Conservation (phyloP, 345 rosid genomes). For the Euclidium syriacum region DNA sequence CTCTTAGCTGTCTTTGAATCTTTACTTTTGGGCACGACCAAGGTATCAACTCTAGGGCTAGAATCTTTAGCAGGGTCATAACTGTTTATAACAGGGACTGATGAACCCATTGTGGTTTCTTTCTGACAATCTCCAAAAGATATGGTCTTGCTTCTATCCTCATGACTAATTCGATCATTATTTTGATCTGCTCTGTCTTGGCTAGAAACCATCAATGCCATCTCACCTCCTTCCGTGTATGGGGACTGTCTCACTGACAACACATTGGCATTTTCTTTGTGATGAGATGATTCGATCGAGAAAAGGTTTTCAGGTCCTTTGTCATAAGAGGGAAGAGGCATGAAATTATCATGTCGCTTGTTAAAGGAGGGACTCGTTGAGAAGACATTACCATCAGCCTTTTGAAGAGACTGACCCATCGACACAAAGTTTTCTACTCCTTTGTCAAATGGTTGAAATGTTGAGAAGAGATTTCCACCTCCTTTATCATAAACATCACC, state of each 20-base stretch:
- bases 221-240: conserved; percentile 1
- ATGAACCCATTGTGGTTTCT: conserved; percentile 32
- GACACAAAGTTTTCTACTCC: conserved; percentile 34
- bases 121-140: conserved; percentile 53
- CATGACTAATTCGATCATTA: not conserved
- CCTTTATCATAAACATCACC: conserved; percentile 38
- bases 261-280: conserved; percentile 1
- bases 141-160: conserved; percentile 33
- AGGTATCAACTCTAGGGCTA: conserved; percentile 41
- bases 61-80: conserved; percentile 43
- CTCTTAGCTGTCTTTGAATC: conserved; percentile 49
- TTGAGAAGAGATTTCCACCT: conserved; percentile 32
- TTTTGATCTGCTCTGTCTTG: conserved; percentile 10
- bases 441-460: conserved; percentile 30
- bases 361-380: conserved; percentile 47
- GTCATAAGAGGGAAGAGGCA: conserved; percentile 12
- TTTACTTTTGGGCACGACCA: conserved; percentile 42
- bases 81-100: conserved; percentile 32
- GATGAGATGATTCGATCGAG: not conserved
- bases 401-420: conserved; percentile 37
- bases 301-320: conserved; percentile 11
- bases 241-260: conserved; percentile 6
- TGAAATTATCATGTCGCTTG: conserved; percentile 37
- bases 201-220: conserved; percentile 13
- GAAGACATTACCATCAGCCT: conserved; percentile 35